Percentiles rank a stretch among this genome's conserved stretches.
These are phyloP conservation scores for Claviceps sp. DNA, from an alignment of 2,329 filamentous ascomycete genomes.

Conservation along the genomic window DNA sequence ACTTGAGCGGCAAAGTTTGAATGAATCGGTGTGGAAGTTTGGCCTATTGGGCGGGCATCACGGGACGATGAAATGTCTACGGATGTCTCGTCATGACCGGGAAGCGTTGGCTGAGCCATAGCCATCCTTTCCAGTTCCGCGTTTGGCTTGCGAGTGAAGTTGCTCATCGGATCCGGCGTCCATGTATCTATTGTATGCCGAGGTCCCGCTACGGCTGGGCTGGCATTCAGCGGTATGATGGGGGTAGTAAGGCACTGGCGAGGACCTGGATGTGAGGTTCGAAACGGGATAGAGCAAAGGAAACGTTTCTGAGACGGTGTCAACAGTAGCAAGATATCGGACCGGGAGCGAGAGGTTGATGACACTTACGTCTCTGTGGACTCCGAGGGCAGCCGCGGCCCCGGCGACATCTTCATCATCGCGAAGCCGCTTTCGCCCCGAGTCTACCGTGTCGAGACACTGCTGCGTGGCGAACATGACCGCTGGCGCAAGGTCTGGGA, in stretches of 20 bases:
- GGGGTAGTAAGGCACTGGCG: slow-evolving; percentile 19
- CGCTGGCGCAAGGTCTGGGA: not conserved
- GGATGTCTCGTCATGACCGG: slow-evolving; percentile 10
- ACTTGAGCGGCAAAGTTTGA: slow-evolving; percentile 42
- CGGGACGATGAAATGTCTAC: not conserved
- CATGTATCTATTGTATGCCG: slow-evolving; percentile 20
- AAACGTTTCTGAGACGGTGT: slow-evolving; percentile 34
- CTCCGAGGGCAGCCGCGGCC: slow-evolving; percentile 29
- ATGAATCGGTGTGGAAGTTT: slow-evolving; percentile 47
- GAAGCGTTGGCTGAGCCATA: slow-evolving; percentile 8
- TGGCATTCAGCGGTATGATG: slow-evolving; percentile 27
- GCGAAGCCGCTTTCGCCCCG: slow-evolving; percentile 29
- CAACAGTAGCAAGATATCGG: slow-evolving; percentile 5
- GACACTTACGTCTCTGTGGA: slow-evolving; percentile 35
- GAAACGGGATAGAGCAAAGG: slow-evolving; percentile 37
- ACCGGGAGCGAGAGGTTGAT: not conserved
- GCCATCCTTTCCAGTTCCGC: slow-evolving; percentile 40
- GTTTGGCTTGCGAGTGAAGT: slow-evolving; percentile 14
- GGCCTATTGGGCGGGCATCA: slow-evolving; percentile 20
- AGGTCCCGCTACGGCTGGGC: slow-evolving; percentile 23
- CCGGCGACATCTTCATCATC: slow-evolving; percentile 31
- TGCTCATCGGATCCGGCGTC: slow-evolving; percentile 14
- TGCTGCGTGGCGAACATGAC: slow-evolving; percentile 25
- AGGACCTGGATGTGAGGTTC: slow-evolving; percentile 26
- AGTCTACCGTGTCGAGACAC: slow-evolving; percentile 20